Evolutionary conservation across 441 rosid genomes (phyloP), one percentile per base, ranked within the genome.

Genomic region (Croton laevigatus): DNA sequence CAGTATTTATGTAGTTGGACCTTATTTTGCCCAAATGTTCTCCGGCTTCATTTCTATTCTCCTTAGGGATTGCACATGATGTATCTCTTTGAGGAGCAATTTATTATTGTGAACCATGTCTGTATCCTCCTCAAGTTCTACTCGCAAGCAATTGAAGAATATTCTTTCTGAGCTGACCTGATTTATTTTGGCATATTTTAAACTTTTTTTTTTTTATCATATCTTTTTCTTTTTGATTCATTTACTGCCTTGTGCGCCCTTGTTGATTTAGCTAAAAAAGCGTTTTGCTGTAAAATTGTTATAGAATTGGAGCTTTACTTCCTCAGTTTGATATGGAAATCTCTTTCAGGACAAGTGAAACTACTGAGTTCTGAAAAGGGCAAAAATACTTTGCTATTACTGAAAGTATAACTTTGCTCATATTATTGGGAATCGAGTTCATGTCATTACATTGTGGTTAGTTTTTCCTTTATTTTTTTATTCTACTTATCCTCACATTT

Each of bases 281-380:
- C 13, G 19, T 34, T 36, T 9, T 51, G 32, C 45, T 45, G 52
- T 11, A 51, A n/a, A n/a, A 17, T 65, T 42, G 11, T 48, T 48
- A 46, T 16, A 16, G 66, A 62, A 62, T 19, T 62, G 53, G 53
- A 42, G 65, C 66, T 62, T 11, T 8, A 10, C 16, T 64, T 64
- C 19, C 6, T 14, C 13, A 46, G 12, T 46, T 5, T 0, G 46
- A 64, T 34, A 40, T 0, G 52, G 49, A 48, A 48, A 13, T 65
- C 55, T 32, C 8, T 13, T 13, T 27, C 3, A 19, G 37, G 40
- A 48, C 68, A 6, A 65, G 37, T 8, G 16, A 65, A 52, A 9
- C 59, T 65, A 51, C 69, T 65, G 12, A 32, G 32, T 46, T 27
- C 32, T 38, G 17, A 42, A 11, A 40, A 62, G 49, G 2, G 65